Percentiles rank a stretch among this genome's conserved stretches.
Conservation (phyloP, 176 grass and related monocot genomes). For the Sorghum bicolor region Sorghum_bicolor_NCBIv3 NC_012870.2:7515501-7516000, state of each 20-base stretch:
- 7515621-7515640: background rate
- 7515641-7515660: background rate
- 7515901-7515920: slow-evolving; percentile 14
- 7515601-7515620: slow-evolving; percentile 7
- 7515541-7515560: slow-evolving; percentile 11
- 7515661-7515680: background rate
- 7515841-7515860: slow-evolving; percentile 69
- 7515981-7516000: slow-evolving; percentile 83
- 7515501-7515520: background rate
- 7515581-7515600: slow-evolving; percentile 1
- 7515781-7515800: slow-evolving; percentile 96
- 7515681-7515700: background rate
- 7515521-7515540: slow-evolving; percentile 7
- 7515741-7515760: slow-evolving; percentile 80
- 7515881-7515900: slow-evolving; percentile 16
- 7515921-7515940: slow-evolving; percentile 48
- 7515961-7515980: slow-evolving; percentile 93
- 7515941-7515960: slow-evolving; percentile 85
- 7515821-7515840: slow-evolving; percentile 86
- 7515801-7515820: slow-evolving; percentile 68
- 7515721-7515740: slow-evolving; percentile 78
- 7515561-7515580: background rate
- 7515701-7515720: slow-evolving; percentile 30
- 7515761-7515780: slow-evolving; percentile 94
- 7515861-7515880: slow-evolving; percentile 26